Conservation (phyloP, 1,284 basidiomycete species). For the Malassezia cuniculi region DNA sequence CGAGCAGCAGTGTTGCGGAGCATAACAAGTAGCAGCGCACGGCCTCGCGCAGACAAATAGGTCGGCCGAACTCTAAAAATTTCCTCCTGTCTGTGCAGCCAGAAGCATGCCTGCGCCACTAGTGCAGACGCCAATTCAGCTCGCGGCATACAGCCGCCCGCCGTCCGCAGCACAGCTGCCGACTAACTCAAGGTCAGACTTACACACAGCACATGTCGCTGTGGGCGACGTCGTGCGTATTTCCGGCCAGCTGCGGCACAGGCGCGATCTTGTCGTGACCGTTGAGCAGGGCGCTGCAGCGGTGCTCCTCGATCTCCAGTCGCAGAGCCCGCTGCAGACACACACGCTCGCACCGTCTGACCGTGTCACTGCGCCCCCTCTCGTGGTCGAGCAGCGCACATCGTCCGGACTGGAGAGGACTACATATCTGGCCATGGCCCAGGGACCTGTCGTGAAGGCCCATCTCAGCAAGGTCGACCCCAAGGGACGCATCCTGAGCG, state of each 20-base stretch:
- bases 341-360: constrained; percentile 13
- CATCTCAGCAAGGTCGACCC: too few species aligned
- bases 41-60: constrained; percentile 1
- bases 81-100: too few species aligned
- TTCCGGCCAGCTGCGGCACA: constrained; percentile 1
- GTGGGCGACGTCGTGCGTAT: constrained; percentile 14
- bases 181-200: neutral
- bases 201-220: constrained; percentile 6
- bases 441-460: too few species aligned
- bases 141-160: constrained; percentile 4
- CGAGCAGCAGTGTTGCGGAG: too few species aligned
- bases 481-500: too few species aligned
- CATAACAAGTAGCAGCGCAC: neutral
- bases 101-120: constrained; percentile 6
- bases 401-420: too few species aligned
- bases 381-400: constrained; percentile 15
- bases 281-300: constrained; percentile 13
- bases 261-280: constrained; percentile 7
- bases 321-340: constrained; percentile 14
- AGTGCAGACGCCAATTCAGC: constrained; percentile 14
- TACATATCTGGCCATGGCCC: too few species aligned
- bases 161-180: constrained; percentile 1
- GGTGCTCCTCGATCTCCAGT: constrained; percentile 11
- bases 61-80: neutral
- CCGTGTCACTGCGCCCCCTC: constrained; percentile 9